Evolutionary conservation across 768 basidiomycete genomes (phyloP), one percentile per base, ranked within the genome.

Genomic region (Leccinum boreale): DNA sequence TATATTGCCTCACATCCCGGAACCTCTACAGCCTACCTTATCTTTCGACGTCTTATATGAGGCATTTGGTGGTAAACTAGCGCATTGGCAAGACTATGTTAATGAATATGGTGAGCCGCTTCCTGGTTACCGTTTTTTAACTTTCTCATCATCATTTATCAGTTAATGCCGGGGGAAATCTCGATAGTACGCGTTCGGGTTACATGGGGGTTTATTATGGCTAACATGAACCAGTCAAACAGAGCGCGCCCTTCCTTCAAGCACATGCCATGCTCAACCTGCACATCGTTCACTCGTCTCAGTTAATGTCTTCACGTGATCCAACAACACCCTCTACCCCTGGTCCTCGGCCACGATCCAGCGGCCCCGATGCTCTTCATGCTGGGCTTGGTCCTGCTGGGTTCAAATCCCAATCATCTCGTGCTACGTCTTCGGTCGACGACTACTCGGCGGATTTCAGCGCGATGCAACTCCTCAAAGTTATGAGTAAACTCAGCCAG

Each of bases 221-320:
- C 63, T 61, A 47, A 59, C 57, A 15, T 58, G 42, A 50, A 26
- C 29, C 61, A 92, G 89, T 91, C 69, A 85, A 85, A 64, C 86
- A 89, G 64, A 85, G 86, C 57, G 89, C 90, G 0, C 88, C 90
- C 66, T 93, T 91, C 75, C 81, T 93, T 23, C 92, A 93, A 74
- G 92, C 92, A 0, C 89, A 93, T 58, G 80, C 90, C 1, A 76
- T 91, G 1, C 81, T 94, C 55, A 93, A 94, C 62, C 81, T 94
- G 14, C 92, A 94, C 68, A 88, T 94, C 69, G 89, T 94, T 53
- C 90, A 93, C 64, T 87, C 90, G 2, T 86, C 87, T 2, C 88
- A 91, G 67, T 73, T 83, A 1, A 68, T 80, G 0, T 70, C 74
- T 57, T 65, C 72, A 52, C 72, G 71, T 63, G 68, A 72, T 29